These are phyloP conservation scores for Peterozyma toletana DNA, from an alignment of 805 yeast species.

Conservation along the genomic window DNA sequence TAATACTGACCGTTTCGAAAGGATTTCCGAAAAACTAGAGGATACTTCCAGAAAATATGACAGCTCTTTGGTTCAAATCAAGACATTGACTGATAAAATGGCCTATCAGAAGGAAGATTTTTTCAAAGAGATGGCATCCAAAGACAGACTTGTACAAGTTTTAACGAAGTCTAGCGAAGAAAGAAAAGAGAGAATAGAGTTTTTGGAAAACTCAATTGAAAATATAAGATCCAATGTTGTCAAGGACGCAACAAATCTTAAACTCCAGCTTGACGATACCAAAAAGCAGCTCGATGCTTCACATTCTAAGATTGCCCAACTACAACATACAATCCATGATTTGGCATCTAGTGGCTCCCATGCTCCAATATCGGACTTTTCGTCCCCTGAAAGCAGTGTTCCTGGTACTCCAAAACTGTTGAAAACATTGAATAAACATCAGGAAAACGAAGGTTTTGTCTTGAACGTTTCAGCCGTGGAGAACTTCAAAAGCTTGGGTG, in stretches of 20 bases:
- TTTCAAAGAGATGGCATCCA: slow-evolving; percentile 49
- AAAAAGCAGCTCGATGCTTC: slow-evolving; percentile 26
- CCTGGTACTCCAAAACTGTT: slow-evolving; percentile 33
- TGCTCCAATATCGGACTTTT: slow-evolving; percentile 9
- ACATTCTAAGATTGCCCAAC: slow-evolving; percentile 30
- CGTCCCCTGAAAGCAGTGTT: slow-evolving; percentile 25
- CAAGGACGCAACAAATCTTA: slow-evolving; percentile 26
- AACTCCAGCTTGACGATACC: slow-evolving; percentile 26
- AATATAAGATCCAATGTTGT: slow-evolving; percentile 31
- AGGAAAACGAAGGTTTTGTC: slow-evolving; percentile 21
- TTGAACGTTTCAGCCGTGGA: slow-evolving; percentile 55
- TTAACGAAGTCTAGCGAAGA: slow-evolving; percentile 48
- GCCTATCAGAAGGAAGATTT: slow-evolving; percentile 40
- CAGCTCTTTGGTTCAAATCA: slow-evolving; percentile 34
- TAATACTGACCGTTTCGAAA: slow-evolving; percentile 20
- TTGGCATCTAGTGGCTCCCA: slow-evolving; percentile 20
- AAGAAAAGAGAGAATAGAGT: slow-evolving; percentile 40
- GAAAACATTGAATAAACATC: slow-evolving; percentile 22
- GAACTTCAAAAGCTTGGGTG: slow-evolving; percentile 29
- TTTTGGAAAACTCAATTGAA: slow-evolving; percentile 42
- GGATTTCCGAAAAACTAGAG: slow-evolving; percentile 25
- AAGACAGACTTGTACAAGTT: slow-evolving; percentile 52
- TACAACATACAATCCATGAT: slow-evolving; percentile 38
- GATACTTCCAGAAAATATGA: slow-evolving; percentile 32
- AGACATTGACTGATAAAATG: slow-evolving; percentile 36